Conservation (phyloP, 352 stramenopile genomes). For the Phytophthora sansomeana region DNA sequence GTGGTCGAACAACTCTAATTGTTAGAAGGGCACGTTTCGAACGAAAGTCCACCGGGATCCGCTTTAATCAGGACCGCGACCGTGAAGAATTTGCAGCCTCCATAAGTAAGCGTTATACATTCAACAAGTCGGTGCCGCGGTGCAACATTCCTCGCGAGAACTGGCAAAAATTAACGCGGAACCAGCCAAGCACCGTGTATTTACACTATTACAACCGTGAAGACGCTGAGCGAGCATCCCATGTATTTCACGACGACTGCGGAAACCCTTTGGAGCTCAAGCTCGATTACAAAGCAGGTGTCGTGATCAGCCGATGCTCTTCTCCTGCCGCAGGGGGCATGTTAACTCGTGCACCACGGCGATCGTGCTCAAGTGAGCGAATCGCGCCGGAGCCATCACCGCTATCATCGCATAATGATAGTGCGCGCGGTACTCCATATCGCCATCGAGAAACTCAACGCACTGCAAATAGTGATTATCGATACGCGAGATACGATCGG, state of each 20-base stretch:
- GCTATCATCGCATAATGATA: conserved; percentile 8
- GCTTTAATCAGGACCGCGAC: conserved; percentile 61
- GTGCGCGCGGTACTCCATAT: conserved; percentile 10
- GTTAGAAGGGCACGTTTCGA: conserved; percentile 47
- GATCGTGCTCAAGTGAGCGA: conserved; percentile 46
- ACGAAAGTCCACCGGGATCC: conserved; percentile 61
- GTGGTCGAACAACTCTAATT: conserved; percentile 44
- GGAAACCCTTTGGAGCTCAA: conserved; percentile 49
- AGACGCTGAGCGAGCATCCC: conserved; percentile 44
- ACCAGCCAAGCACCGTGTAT: conserved; percentile 38
- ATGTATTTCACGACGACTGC: conserved; percentile 46
- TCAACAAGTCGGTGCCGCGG: conserved; percentile 53
- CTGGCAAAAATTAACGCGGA: conserved; percentile 51
- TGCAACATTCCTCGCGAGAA: conserved; percentile 61
- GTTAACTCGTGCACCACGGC: conserved; percentile 6
- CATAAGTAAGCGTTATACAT: conserved; percentile 54
- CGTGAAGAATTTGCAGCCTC: conserved; percentile 51
- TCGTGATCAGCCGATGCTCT: conserved; percentile 25
- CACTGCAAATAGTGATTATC: conserved; percentile 2
- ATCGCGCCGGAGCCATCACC: conserved; percentile 16
- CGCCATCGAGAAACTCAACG: conserved; percentile 13
- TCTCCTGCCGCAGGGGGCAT: conserved; percentile 14
- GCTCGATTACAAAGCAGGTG: conserved; percentile 37
- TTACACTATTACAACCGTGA: conserved; percentile 60
- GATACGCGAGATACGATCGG: conserved; percentile 15